A percentile compares a stretch with the other conserved stretches of the same genome.
Conservation (phyloP, 2,329 filamentous ascomycete genomes). For the Alternaria sp. region DNA sequence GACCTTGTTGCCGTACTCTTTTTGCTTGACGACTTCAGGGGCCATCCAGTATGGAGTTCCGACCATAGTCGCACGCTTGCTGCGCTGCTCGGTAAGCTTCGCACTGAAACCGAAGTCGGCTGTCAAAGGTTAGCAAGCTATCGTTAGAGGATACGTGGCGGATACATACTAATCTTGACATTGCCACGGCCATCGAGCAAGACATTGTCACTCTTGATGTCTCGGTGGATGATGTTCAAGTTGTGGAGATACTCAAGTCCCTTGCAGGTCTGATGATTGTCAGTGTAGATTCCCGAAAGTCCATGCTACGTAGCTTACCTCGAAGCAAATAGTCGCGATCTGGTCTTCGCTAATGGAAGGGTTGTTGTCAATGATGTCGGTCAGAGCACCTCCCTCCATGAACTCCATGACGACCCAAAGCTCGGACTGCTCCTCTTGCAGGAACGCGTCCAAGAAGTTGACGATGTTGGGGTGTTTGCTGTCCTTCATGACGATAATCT, state of each 20-base stretch:
- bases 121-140: conserved; percentile 46
- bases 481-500: conserved; percentile 99
- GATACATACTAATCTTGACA: conserved; percentile 89
- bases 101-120: conserved; percentile 99
- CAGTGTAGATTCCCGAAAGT: conserved; percentile 24
- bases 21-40: conserved; percentile 98
- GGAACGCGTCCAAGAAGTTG: conserved; percentile 96
- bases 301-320: conserved; percentile 65
- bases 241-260: conserved; percentile 92
- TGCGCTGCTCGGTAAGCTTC: conserved; percentile 95
- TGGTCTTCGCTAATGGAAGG: conserved; percentile 92
- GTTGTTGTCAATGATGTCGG: conserved; percentile 99
- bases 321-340: conserved; percentile 94
- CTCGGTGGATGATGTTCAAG: conserved; percentile 97
- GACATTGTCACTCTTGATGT: conserved; percentile 99
- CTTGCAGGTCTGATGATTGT: conserved; percentile 77
- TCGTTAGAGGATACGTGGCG: neutral
- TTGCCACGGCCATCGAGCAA: conserved; percentile 91
- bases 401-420: conserved; percentile 99
- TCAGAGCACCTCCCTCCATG: conserved; percentile 97
- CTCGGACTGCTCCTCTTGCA: conserved; percentile 92
- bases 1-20: conserved; percentile 97
- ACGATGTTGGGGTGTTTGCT: conserved; percentile 98
- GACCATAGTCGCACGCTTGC: conserved; percentile 98
- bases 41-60: conserved; percentile 99